A percentile compares a stretch with the other conserved stretches of the same genome.
These are phyloP conservation scores for Trichoderma citrinoviride DNA, from an alignment of 2,329 filamentous ascomycete genomes.

Conservation along the genomic window DNA sequence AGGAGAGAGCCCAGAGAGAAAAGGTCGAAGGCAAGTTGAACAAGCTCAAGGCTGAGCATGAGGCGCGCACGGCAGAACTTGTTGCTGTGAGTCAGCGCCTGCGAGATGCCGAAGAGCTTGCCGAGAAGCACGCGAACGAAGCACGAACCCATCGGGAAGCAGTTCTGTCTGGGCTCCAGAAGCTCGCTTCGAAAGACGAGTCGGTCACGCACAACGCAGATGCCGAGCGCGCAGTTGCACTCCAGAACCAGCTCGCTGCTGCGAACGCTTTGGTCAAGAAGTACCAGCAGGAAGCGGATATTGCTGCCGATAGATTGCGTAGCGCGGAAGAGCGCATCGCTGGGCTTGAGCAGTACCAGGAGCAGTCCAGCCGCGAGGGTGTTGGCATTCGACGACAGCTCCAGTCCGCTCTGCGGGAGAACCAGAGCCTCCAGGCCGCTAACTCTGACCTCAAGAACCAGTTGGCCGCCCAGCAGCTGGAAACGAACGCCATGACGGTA, in stretches of 20 bases:
- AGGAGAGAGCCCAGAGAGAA: constrained; percentile 76
- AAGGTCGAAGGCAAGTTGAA: constrained; percentile 72
- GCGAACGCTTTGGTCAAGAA: constrained; percentile 80
- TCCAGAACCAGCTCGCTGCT: constrained; percentile 76
- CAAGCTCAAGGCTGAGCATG: constrained; percentile 78
- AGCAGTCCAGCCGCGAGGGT: constrained; percentile 91
- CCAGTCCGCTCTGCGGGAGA: constrained; percentile 78
- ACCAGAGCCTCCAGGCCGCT: constrained; percentile 74
- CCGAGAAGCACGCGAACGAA: constrained; percentile 82
- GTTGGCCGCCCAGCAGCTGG: constrained; percentile 80
- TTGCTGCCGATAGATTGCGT: constrained; percentile 82
- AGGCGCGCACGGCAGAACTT: constrained; percentile 74
- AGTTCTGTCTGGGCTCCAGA: constrained; percentile 78
- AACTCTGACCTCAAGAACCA: constrained; percentile 81
- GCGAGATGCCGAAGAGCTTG: constrained; percentile 81
- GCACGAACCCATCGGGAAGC: constrained; percentile 81
- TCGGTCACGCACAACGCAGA: constrained; percentile 48
- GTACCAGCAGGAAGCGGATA: constrained; percentile 85
- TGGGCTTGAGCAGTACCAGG: constrained; percentile 93
- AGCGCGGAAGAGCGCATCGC: constrained; percentile 95
- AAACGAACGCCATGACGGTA: constrained; percentile 88
- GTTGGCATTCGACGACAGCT: constrained; percentile 86
- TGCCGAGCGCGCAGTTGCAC: constrained; percentile 65
- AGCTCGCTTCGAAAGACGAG: constrained; percentile 58
- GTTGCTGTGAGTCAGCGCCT: constrained; percentile 71